Percentiles rank a stretch among this genome's conserved stretches.
These are phyloP conservation scores for Monilinia aucupariae DNA, from an alignment of 2,329 filamentous ascomycete species.

Conservation along the genomic window DNA sequence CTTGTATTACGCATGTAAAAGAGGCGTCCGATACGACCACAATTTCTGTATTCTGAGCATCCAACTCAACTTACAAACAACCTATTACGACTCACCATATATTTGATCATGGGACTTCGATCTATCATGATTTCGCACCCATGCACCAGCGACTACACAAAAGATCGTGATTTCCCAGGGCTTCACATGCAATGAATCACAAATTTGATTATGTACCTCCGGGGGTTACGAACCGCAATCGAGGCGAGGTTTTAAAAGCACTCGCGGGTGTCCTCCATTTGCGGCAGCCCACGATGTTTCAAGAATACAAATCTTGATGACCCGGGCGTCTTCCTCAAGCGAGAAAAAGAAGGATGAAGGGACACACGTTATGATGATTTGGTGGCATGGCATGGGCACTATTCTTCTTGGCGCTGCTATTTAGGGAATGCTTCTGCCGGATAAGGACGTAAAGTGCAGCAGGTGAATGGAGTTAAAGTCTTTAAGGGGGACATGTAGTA, in stretches of 20 bases:
- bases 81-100: not conserved
- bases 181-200: not conserved
- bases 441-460: conserved; percentile 1
- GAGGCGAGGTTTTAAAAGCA: not conserved
- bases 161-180: not conserved
- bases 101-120: not conserved
- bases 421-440: conserved; percentile 1
- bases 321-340: not conserved
- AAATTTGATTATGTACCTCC: not conserved
- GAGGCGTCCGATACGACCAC: not conserved
- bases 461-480: conserved; percentile 1
- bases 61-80: not conserved
- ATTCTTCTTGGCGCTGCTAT: conserved; percentile 9
- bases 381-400: conserved; percentile 3
- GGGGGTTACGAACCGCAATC: not conserved
- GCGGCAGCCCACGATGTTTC: not conserved
- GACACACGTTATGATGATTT: not conserved
- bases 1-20: not conserved
- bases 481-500: conserved; percentile 4
- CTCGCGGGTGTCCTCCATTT: not conserved
- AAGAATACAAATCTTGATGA: not conserved
- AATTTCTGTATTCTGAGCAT: not conserved
- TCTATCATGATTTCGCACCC: not conserved
- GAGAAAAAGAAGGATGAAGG: not conserved
- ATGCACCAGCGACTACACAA: not conserved